phyloP scores from a whole-genome alignment of 2,329 filamentous ascomycete genomes.

The Hymenoscyphus fraxineus region DNA sequence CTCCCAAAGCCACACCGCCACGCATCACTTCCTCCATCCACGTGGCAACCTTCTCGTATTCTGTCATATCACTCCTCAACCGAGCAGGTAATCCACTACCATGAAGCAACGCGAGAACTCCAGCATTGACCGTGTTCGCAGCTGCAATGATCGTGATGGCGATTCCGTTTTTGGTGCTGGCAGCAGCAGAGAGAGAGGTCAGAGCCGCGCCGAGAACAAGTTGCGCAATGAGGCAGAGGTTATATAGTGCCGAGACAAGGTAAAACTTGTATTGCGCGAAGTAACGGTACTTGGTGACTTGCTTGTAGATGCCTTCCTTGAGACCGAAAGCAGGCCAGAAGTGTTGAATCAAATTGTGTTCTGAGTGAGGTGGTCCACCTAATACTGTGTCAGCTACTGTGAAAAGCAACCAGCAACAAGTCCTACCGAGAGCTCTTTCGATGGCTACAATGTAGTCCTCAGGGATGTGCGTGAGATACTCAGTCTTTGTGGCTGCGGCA shows the following conservation, averaged over 20 bases:
- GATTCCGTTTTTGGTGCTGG: slow-evolving; percentile 10
- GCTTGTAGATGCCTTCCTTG: slow-evolving; percentile 20
- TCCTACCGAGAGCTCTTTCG: not conserved
- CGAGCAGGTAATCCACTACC: slow-evolving; percentile 19
- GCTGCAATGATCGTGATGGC: slow-evolving; percentile 24
- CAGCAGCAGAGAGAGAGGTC: slow-evolving; percentile 15
- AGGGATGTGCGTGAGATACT: slow-evolving; percentile 9
- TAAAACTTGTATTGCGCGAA: slow-evolving; percentile 19
- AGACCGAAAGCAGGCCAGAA: slow-evolving; percentile 11
- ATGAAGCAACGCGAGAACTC: slow-evolving; percentile 21
- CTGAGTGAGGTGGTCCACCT: slow-evolving; percentile 1
- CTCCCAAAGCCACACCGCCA: slow-evolving; percentile 14
- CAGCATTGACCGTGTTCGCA: slow-evolving; percentile 24
- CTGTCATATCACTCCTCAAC: slow-evolving; percentile 21
- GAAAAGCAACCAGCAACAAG: too few species aligned
- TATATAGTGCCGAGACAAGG: slow-evolving; percentile 18
- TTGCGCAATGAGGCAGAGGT: slow-evolving; percentile 21
- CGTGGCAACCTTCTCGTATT: slow-evolving; percentile 22
- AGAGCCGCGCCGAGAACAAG: slow-evolving; percentile 22
- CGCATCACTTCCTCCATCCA: slow-evolving; percentile 19
- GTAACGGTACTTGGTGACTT: slow-evolving; percentile 9
- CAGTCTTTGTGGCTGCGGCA: not conserved
- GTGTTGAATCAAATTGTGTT: not conserved
- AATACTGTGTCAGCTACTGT: too few species aligned
- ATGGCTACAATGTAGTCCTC: not conserved